A percentile compares a stretch with the other conserved stretches of the same genome.
These are phyloP conservation scores for Colletotrichum shisoi DNA, from an alignment of 2,329 filamentous ascomycete species.

Conservation along the genomic window DNA sequence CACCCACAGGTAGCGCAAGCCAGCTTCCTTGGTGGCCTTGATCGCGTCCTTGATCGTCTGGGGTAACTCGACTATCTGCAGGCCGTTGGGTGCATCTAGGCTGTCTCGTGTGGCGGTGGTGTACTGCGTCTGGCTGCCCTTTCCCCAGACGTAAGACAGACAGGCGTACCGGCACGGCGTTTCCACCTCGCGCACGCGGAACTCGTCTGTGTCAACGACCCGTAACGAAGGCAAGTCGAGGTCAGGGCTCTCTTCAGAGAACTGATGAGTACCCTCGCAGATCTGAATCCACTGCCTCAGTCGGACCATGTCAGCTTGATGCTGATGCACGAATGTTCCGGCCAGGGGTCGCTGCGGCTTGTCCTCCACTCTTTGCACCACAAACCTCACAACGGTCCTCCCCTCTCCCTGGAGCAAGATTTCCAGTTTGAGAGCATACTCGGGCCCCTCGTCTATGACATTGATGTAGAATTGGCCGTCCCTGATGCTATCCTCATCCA, in stretches of 20 bases:
- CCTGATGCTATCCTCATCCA: background rate
- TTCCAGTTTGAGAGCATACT: background rate
- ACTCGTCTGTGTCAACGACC: background rate
- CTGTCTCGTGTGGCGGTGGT: background rate
- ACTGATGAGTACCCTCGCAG: background rate
- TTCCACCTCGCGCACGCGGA: background rate
- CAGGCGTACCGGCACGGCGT: background rate
- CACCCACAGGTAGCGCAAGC: constrained; percentile 6
- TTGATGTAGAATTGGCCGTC: background rate
- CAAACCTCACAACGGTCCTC: background rate
- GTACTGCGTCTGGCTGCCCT: constrained; percentile 1
- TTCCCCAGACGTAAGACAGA: background rate
- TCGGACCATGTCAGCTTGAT: background rate
- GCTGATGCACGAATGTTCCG: background rate
- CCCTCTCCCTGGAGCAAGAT: background rate
- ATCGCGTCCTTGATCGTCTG: constrained; percentile 6
- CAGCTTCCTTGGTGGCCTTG: background rate
- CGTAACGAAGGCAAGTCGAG: background rate
- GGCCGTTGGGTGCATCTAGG: background rate
- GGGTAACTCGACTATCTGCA: background rate
- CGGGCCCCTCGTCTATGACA: background rate
- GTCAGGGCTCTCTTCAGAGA: background rate
- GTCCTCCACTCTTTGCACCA: background rate
- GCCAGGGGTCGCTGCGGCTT: background rate
- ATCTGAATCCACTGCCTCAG: background rate